Evolutionary conservation across 352 stramenopile species (phyloP), one percentile per base, ranked within the genome.

Genomic region (Phytophthora cryptogea): DNA sequence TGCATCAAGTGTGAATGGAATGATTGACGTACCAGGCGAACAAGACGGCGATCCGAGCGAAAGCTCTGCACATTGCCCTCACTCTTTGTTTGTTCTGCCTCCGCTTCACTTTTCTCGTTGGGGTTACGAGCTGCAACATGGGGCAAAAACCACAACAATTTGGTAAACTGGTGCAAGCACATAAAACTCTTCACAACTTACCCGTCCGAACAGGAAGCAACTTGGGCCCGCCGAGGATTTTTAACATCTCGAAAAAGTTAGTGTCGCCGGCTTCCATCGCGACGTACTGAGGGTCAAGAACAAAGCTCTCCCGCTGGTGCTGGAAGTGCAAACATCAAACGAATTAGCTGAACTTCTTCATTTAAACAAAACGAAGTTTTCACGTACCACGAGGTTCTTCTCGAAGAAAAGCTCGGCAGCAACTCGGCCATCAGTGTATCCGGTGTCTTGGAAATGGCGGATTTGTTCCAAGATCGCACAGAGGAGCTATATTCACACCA

Each of bases 391-490:
- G 3, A 93, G 60, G 9, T 68, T 70, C 11, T 80, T 58, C 48
- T 96, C 86, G 49, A 91, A 89, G 17, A 61, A 60, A 2, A 94
- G 63, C 61, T 98, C 93, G 4, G 72, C 66, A 6, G 68, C 54
- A 23, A 86, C 82, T 42, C 89, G 76, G 16, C 88, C 90, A 72
- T 98, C 95, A 5, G 75, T 76, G 72, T 98, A 98, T 9, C 84
- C 79, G 9, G 95, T 98, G 4, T 92, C 63, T 4, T 83, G 51
- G 64, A 98, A 98, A 55, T 98, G 83, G 6, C 90, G 86, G n/a
- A 98, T 78, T 62, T 97, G 91, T 66, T 98, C 93, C 42, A 95
- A 72, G 32, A 98, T 88, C 7, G 88, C 80, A 60, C 83, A 95
- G 26, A 98, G 77, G 3, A 89, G 44, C 72, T 78, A 36, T 23